phyloP scores from a whole-genome alignment of 768 basidiomycete species.

The Cyathus striatus region DNA sequence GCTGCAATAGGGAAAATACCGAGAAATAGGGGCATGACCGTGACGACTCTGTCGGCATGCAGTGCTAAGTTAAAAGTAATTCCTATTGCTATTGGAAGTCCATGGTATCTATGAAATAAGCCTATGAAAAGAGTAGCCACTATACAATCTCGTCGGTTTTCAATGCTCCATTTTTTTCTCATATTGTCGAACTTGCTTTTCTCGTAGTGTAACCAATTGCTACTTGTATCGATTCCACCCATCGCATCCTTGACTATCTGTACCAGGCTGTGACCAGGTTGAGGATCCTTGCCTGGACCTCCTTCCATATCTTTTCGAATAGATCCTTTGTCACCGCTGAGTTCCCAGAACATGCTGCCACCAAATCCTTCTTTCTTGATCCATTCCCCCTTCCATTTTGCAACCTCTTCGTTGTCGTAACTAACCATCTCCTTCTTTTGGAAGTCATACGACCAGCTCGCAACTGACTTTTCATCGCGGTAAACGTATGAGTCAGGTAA shows the following conservation, averaged over 20 bases:
- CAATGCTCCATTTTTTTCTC: conserved; percentile 56
- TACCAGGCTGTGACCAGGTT: conserved; percentile 69
- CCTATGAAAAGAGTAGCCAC: too few species aligned
- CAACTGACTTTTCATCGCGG: conserved; percentile 61
- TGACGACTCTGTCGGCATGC: too few species aligned
- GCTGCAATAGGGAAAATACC: too few species aligned
- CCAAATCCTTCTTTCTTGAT: conserved; percentile 73
- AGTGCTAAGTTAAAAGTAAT: too few species aligned
- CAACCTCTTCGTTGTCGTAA: conserved; percentile 72
- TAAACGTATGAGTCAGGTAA: conserved; percentile 62
- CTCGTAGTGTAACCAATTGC: conserved; percentile 83
- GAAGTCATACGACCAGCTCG: conserved; percentile 84
- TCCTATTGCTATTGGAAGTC: too few species aligned
- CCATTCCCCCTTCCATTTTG: conserved; percentile 71
- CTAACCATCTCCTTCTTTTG: conserved; percentile 74
- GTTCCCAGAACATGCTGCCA: conserved; percentile 94
- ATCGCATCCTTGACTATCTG: conserved; percentile 73
- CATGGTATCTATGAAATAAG: too few species aligned
- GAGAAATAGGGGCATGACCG: too few species aligned
- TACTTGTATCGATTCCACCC: conserved; percentile 58
- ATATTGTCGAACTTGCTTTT: conserved; percentile 78
- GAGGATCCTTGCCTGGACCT: conserved; percentile 69
- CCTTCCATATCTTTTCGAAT: conserved; percentile 67
- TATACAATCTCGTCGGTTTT: too few species aligned
- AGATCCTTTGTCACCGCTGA: conserved; percentile 80